Base-by-base conservation (phyloP, 2,329 filamentous ascomycete species). In the Paraconiothyrium sp. region DNA sequence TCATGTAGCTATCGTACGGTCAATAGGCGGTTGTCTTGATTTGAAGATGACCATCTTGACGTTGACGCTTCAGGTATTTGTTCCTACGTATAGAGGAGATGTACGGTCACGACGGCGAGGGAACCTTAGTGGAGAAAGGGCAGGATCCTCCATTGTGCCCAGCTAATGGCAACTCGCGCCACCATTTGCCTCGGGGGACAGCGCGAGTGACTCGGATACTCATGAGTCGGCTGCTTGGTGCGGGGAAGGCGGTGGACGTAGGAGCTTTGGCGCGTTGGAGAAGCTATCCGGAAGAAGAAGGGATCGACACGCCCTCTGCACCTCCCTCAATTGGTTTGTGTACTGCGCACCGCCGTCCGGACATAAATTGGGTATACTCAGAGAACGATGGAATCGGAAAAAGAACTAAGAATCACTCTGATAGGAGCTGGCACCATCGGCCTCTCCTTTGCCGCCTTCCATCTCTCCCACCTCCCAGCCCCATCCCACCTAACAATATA, bases 391-490 rank as follows among this genome's bases (percentile, higher is more conserved):
- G 59, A 61, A 5, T 43, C 55, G 8, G 55, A 62, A 6, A 52
- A 46, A 22, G 61, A 71, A 3, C 61, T 72, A 6, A 67, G 61
- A 8, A 80, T 83, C 51, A 78, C 80, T 16, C 66, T 83, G 24
- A 76, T 84, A 39, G 81, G 81, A 49, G 75, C 79, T 67, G 81
- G 82, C 48, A 84, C 82, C 3, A 88, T 88, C 47, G 85, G 85
- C 37, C 80, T 87, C 48, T 86, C 84, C 24, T 86, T 87, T 71
- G 81, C 83, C 9, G 83, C 85, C 30, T 81, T 86, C 24, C 84
- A 87, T 64, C 77, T 87, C 30, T 72, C 77, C 4, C 79, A 83
- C 59, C 76, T 81, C 55, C 71, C 78, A 7, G 70, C 75, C 20
- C 70, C 76, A 32, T 73, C 70, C 2, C 71, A 75, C 14, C 75